Conservation (phyloP, 2,329 filamentous ascomycete genomes). For the Curvularia hawaiiensis region DNA sequence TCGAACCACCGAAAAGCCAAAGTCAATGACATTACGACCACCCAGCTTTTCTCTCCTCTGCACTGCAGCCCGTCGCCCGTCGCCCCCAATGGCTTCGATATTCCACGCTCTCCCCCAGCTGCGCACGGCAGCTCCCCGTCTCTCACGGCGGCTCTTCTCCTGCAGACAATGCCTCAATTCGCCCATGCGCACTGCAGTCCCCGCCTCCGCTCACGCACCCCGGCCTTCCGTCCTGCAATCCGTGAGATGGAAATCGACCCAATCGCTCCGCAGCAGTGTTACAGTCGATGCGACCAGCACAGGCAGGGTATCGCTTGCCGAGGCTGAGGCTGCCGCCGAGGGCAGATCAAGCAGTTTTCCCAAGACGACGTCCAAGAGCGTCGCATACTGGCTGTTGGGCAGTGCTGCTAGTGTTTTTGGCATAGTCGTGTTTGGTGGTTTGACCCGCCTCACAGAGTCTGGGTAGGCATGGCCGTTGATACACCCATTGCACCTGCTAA, state of each 20-base stretch:
- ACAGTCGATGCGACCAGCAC: slow-evolving; percentile 22
- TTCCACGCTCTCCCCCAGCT: slow-evolving; percentile 47
- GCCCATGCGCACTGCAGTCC: slow-evolving; percentile 28
- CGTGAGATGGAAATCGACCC: slow-evolving; percentile 44
- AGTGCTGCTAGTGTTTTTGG: slow-evolving; percentile 95
- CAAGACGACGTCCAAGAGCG: slow-evolving; percentile 71
- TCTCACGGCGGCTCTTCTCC: slow-evolving; percentile 45
- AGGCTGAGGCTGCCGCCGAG: slow-evolving; percentile 18
- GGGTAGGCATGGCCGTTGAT: slow-evolving; percentile 64
- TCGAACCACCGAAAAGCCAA: slow-evolving; percentile 20
- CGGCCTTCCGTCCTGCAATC: slow-evolving; percentile 36
- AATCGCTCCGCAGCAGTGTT: slow-evolving; percentile 33
- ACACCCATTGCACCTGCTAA: slow-evolving; percentile 18
- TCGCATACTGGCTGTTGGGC: slow-evolving; percentile 90
- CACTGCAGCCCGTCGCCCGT: slow-evolving; percentile 3
- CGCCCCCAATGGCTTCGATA: slow-evolving; percentile 41
- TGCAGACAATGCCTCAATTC: slow-evolving; percentile 40
- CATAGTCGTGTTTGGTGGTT: slow-evolving; percentile 91
- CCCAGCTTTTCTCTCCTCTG: slow-evolving; percentile 2
- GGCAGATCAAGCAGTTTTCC: slow-evolving; percentile 52
- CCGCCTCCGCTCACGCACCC: slow-evolving; percentile 23
- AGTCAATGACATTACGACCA: slow-evolving; percentile 13
- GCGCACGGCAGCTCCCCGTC: slow-evolving; percentile 45
- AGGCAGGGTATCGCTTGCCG: slow-evolving; percentile 19
- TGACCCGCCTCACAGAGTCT: slow-evolving; percentile 94